Conservation (phyloP, 2,329 filamentous ascomycete species). For the Penicillium paneum region DNA sequence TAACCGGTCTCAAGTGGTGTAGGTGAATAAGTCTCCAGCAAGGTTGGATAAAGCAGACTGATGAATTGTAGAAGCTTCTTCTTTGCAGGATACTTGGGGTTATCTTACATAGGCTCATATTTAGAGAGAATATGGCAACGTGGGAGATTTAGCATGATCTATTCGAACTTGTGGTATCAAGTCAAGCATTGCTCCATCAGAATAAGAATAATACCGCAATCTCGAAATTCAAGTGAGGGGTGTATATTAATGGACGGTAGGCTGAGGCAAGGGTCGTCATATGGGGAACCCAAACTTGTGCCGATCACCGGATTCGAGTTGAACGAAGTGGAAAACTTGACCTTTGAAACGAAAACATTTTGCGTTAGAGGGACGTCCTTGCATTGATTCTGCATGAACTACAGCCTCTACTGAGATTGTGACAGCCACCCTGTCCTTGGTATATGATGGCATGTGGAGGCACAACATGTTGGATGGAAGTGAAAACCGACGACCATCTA, state of each 20-base stretch:
- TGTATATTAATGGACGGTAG: neutral
- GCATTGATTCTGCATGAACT: neutral
- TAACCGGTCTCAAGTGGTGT: neutral
- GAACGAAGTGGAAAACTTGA: neutral
- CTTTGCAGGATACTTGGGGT: neutral
- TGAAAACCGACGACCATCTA: neutral
- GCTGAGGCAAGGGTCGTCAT: constrained; percentile 7
- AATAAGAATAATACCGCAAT: neutral
- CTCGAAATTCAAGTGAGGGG: neutral
- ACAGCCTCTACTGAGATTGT: neutral
- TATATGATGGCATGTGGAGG: neutral
- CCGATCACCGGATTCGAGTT: neutral
- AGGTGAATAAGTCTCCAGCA: neutral
- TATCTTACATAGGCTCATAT: neutral
- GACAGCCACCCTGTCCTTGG: neutral
- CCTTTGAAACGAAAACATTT: neutral
- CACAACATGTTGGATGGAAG: neutral
- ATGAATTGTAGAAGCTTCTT: neutral
- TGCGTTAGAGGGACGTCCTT: neutral
- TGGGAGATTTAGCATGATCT: neutral
- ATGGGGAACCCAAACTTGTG: neutral
- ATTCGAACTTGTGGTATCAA: neutral
- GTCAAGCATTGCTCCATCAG: neutral
- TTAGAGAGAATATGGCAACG: neutral
- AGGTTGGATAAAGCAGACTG: neutral